phyloP scores from a whole-genome alignment of 2,329 filamentous ascomycete species.

The Stemphylium beticola region DNA sequence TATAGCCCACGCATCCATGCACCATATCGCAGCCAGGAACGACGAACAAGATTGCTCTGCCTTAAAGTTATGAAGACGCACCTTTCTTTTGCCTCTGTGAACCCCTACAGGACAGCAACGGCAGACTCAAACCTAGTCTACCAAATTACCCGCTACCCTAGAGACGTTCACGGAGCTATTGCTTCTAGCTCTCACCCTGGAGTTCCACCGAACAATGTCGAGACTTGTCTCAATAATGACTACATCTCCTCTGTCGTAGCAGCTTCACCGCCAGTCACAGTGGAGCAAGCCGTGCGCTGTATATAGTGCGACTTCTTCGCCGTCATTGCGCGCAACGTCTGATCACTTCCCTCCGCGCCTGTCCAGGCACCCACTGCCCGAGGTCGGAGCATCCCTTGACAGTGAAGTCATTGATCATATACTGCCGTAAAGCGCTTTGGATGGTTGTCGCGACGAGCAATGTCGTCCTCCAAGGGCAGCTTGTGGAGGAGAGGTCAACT shows the following conservation, averaged over 20 bases:
- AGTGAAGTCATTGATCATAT: slow-evolving; percentile 8
- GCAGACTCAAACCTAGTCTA: background rate
- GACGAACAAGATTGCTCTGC: background rate
- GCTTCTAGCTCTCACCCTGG: slow-evolving; percentile 3
- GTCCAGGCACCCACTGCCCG: background rate
- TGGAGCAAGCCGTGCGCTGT: slow-evolving; percentile 26
- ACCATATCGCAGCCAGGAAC: too few species aligned
- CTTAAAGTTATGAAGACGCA: too few species aligned
- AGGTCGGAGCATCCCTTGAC: slow-evolving; percentile 4
- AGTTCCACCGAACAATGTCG: background rate
- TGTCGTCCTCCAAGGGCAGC: slow-evolving; percentile 31
- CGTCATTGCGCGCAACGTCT: slow-evolving; percentile 8
- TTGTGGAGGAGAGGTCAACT: slow-evolving; percentile 30
- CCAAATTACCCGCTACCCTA: background rate
- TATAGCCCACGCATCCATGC: background rate
- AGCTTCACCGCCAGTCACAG: slow-evolving; percentile 33
- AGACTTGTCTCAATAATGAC: slow-evolving; percentile 12
- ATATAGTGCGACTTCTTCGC: slow-evolving; percentile 17
- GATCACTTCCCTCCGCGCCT: background rate
- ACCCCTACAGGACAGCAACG: background rate
- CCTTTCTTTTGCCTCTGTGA: background rate
- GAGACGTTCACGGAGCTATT: background rate
- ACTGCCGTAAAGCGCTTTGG: slow-evolving; percentile 13
- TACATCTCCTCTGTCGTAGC: slow-evolving; percentile 9
- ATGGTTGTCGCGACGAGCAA: slow-evolving; percentile 8